Evolutionary conservation across 116 monocot species (phyloP).

Genomic region (Trichopus zeylanicus): DNA sequence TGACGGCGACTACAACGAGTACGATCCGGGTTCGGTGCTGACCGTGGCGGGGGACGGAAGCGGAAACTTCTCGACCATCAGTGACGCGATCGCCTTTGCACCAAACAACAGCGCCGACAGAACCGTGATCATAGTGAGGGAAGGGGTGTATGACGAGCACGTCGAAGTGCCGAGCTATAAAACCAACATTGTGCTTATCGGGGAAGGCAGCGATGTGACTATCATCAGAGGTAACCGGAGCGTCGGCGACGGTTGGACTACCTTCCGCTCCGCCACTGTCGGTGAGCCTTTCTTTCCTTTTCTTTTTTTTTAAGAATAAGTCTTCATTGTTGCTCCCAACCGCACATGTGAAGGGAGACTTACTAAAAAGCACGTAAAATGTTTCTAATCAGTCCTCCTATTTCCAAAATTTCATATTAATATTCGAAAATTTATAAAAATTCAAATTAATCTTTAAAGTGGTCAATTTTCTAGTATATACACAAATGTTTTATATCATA

Average conservation of each 20-base stretch:
- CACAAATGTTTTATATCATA: no score
- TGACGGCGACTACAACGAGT: constrained; percentile 13
- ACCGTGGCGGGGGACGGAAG: constrained; percentile 73
- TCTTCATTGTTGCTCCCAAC: no score
- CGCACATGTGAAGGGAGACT: no score
- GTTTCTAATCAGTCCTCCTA: no score
- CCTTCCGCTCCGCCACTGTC: constrained; percentile 75
- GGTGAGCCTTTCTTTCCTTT: constrained; percentile 25
- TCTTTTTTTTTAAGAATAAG: no score
- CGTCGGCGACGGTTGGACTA: constrained; percentile 73
- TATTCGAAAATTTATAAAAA: no score
- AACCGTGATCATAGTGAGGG: constrained; percentile 42
- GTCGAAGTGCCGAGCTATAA: constrained; percentile 59
- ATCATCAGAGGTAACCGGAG: constrained; percentile 59
- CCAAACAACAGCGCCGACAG: constrained; percentile 22
- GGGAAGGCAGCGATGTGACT: constrained; percentile 61
- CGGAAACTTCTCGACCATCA: constrained; percentile 35
- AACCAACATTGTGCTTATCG: constrained; percentile 72
- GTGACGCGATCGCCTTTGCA: constrained; percentile 10
- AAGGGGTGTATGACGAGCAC: constrained; percentile 73
- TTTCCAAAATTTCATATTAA: no score
- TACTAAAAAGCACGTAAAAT: no score
- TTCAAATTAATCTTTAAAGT: no score
- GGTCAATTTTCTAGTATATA: no score
- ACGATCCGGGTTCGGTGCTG: constrained; percentile 30